Base-by-base conservation (phyloP, 1,284 basidiomycete genomes). In the Puccinia hordei region DNA sequence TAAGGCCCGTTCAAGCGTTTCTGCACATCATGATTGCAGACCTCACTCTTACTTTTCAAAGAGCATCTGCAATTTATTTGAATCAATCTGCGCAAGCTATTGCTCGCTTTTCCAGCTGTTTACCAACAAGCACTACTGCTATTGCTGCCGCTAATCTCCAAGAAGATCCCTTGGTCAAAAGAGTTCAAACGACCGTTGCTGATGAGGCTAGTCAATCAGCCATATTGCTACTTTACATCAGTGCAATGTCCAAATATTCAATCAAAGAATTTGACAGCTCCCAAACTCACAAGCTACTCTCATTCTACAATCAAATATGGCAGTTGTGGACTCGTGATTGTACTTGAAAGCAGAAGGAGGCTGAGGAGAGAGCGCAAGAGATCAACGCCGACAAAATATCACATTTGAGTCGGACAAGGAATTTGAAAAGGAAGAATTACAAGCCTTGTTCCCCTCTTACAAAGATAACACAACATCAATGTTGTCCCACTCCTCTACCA, bases 241-340 rank as follows among this genome's bases (percentile, higher is more conserved):
- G 89, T 0, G 89, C 90, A 0, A 85, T 90, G 51, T 87, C 87
- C 3, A 85, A 84, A n/a, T 82, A 4, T 82, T 82, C 53, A 73
- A 81, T 53, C 73, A 81, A 35, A 35, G 73, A 5, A 57, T 68
- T 19, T 81, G 83, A 69, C 57, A 93, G 22, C 87, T 89, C 63
- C 84, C 84, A 2, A 85, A 89, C 59, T 82, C 81, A 49, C 15
- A 46, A 33, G 22, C 33, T 80, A 22, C 17, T 80, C 8, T 81
- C 82, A 33, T 75, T 83, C 10, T 95, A 94, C 83, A 91, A 93
- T 80, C 90, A 92, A 83, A 88, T 91, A 0, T 89, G 91, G 80
- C 88, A 90, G 27, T 88, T 96, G 10, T 98, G 95, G 95, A 88
- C 90, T 46, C 90, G 92, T 49, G 92, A 97, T 84, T 90, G 90